A percentile compares a stretch with the other conserved stretches of the same genome.
phyloP scores from a whole-genome alignment of 2,329 filamentous ascomycete genomes.

The Calonectria pseudoturangicola region DNA sequence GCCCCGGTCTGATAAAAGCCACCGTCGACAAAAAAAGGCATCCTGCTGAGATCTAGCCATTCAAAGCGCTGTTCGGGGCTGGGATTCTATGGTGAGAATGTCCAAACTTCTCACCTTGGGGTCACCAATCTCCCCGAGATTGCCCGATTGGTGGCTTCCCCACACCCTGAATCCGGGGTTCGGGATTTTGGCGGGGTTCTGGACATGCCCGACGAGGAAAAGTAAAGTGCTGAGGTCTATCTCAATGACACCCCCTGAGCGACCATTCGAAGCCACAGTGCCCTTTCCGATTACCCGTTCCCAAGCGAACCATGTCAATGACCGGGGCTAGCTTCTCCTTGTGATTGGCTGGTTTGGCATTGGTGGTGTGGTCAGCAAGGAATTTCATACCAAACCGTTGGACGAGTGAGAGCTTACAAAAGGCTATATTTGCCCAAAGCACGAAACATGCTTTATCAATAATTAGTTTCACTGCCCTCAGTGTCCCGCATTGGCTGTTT shows the following conservation, averaged over 20 bases:
- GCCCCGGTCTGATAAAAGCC: not conserved
- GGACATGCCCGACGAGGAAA: not conserved
- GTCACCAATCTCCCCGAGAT: constrained; percentile 3
- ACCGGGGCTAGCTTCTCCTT: not conserved
- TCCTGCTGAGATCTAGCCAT: constrained; percentile 3
- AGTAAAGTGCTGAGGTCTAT: not conserved
- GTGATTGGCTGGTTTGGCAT: not conserved
- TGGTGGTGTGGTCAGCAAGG: not conserved
- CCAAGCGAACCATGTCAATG: not conserved
- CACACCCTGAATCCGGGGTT: constrained; percentile 19
- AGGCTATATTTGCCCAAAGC: too few relatives aligned
- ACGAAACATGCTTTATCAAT: too few relatives aligned
- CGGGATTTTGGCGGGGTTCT: constrained; percentile 20
- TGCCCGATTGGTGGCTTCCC: constrained; percentile 11
- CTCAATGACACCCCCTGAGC: not conserved
- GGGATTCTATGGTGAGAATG: constrained; percentile 6
- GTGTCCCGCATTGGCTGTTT: too few relatives aligned
- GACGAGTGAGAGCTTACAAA: too few relatives aligned
- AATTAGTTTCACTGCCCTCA: too few relatives aligned
- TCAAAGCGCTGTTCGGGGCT: not conserved
- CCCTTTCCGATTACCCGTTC: not conserved
- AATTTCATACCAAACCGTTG: not conserved
- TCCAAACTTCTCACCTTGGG: constrained; percentile 16
- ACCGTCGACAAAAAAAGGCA: not conserved
- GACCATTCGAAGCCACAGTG: not conserved